phyloP scores from a whole-genome alignment of 2,329 filamentous ascomycete genomes.

The Trichoderma gracile region DNA sequence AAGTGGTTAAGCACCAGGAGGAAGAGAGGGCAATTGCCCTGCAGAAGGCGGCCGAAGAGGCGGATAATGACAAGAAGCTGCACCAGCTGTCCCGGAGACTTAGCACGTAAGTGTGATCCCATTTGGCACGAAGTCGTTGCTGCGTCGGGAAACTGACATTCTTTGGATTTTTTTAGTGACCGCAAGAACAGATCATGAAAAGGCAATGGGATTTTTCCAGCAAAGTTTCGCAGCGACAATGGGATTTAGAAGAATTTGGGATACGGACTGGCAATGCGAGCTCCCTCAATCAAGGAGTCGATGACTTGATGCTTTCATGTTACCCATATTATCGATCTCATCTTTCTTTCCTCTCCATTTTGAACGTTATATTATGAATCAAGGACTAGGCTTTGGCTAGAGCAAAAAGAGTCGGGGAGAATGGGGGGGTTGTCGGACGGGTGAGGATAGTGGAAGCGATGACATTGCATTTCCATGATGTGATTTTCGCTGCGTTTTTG shows the following conservation, averaged over 20 bases:
- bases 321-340: slow-evolving; percentile 26
- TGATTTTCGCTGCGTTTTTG: neutral
- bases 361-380: slow-evolving; percentile 10
- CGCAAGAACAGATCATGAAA: slow-evolving; percentile 35
- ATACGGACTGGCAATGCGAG: slow-evolving; percentile 17
- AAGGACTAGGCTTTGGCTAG: slow-evolving; percentile 25
- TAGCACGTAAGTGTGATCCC: slow-evolving; percentile 72
- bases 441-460: slow-evolving; percentile 12
- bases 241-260: slow-evolving; percentile 21
- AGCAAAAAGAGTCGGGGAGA: slow-evolving; percentile 18
- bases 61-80: slow-evolving; percentile 87
- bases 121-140: neutral
- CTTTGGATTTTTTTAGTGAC: slow-evolving; percentile 29
- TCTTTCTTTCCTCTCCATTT: slow-evolving; percentile 23
- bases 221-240: slow-evolving; percentile 19
- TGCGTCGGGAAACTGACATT: slow-evolving; percentile 17
- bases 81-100: slow-evolving; percentile 86
- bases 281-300: slow-evolving; percentile 18
- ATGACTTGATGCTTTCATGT: slow-evolving; percentile 26
- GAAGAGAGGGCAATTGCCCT: slow-evolving; percentile 80
- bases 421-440: slow-evolving; percentile 6
- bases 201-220: neutral
- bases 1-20: slow-evolving; percentile 80
- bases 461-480: neutral
- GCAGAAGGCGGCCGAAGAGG: slow-evolving; percentile 81